Base-by-base conservation (phyloP, 805 yeast species). In the Priceomyces medius region DNA sequence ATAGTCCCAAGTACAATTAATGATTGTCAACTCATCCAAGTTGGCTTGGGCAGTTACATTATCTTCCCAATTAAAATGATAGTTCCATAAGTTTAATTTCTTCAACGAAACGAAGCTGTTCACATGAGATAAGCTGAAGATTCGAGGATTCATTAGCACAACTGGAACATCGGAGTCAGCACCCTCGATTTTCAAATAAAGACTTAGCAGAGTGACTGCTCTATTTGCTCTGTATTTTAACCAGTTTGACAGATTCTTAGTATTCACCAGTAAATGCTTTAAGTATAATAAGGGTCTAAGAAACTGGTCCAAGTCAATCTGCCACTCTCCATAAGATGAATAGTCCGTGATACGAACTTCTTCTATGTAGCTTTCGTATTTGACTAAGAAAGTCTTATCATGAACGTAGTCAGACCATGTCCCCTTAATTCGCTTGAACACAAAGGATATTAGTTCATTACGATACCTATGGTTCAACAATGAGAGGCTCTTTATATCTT, bases 1-100 rank as follows among this genome's bases (percentile, higher is more conserved):
- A 46, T 76, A 79, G 44, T 74, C 75, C 83, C 83, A 79, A 1
- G 73, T 68, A 54, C 83, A 79, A 46, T 77, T 65, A 10, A 53
- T 47, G 3, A 79, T 48, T 3, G 53, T 46, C 19, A 76, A 47
- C 2, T 47, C 48, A 4, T 49, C 48, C 20, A 71, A 50, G 1
- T 46, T 28, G 45, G 20, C 29, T 13, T 19, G 38, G 2, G 53
- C 46, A 8, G 50, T 38, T 1, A 45, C 51, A 6, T 48, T 51
- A 19, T 61, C 61, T 44, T 59, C 55, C 76, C 78, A 59, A 58
- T 66, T 53, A 59, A 78, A 54, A 63, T 71, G 58, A 55, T 65
- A 78, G 14, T 71, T 64, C 37, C 60, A 43, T 10, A 78, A 57
- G 1, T 55, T 48, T n/a, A 77, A 48, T 13, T 51, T 51, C 7